phyloP scores from a whole-genome alignment of 2,329 filamentous ascomycete species.

The Xylariaceae sp. region DNA sequence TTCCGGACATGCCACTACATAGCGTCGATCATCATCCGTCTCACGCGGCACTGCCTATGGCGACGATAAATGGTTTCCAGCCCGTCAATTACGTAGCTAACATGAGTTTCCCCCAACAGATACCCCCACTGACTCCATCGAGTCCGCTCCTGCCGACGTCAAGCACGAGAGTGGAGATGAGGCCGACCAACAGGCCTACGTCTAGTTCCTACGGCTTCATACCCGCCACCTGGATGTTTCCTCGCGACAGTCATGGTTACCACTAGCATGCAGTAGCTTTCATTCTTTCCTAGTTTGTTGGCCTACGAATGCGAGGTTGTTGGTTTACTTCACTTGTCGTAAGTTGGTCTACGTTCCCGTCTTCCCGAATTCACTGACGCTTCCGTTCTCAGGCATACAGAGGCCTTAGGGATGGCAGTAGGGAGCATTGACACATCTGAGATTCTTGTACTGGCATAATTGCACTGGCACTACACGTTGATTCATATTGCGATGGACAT shows the following conservation, averaged over 20 bases:
- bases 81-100: constrained; percentile 32
- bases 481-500: too few relatives aligned
- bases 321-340: constrained; percentile 3
- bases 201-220: constrained; percentile 27
- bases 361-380: too few relatives aligned
- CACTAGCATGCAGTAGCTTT: constrained; percentile 15
- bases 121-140: neutral
- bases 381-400: too few relatives aligned
- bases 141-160: neutral
- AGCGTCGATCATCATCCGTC: constrained; percentile 13
- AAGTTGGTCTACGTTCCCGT: neutral
- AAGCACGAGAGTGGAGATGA: neutral
- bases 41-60: constrained; percentile 17
- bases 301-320: neutral
- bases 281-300: neutral
- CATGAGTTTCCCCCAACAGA: constrained; percentile 27
- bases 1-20: constrained; percentile 13
- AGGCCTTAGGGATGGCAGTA: too few relatives aligned
- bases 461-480: too few relatives aligned
- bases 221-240: constrained; percentile 24
- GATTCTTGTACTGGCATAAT: too few relatives aligned
- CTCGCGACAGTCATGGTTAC: constrained; percentile 26
- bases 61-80: constrained; percentile 23
- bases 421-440: too few relatives aligned
- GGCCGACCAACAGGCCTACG: constrained; percentile 16